A percentile compares a stretch with the other conserved stretches of the same genome.
Conservation (phyloP, 78 protist genomes). For the Dictyostelium discoideum region dicty_2.7 NC_007089.4:3238501-3239000, state of each 20-base stretch:
- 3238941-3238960: background rate
- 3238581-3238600: too few species aligned
- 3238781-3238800: background rate
- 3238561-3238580: background rate
- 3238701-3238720: slow-evolving; percentile 26
- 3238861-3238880: background rate
- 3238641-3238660: background rate
- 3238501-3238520: too few species aligned
- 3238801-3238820: background rate
- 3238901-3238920: too few species aligned
- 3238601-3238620: background rate
- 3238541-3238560: too few species aligned
- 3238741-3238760: background rate
- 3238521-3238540: too few species aligned
- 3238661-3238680: slow-evolving; percentile 34
- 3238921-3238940: too few species aligned
- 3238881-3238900: background rate
- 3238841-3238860: background rate
- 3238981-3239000: background rate
- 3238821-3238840: too few species aligned
- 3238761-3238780: slow-evolving; percentile 23
- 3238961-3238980: background rate
- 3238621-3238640: background rate
- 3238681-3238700: slow-evolving; percentile 4
- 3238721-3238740: background rate